Evolutionary conservation across 2,329 filamentous ascomycete species (phyloP), one percentile per base, ranked within the genome.

Genomic region (Alternaria hordeiaustralica): DNA sequence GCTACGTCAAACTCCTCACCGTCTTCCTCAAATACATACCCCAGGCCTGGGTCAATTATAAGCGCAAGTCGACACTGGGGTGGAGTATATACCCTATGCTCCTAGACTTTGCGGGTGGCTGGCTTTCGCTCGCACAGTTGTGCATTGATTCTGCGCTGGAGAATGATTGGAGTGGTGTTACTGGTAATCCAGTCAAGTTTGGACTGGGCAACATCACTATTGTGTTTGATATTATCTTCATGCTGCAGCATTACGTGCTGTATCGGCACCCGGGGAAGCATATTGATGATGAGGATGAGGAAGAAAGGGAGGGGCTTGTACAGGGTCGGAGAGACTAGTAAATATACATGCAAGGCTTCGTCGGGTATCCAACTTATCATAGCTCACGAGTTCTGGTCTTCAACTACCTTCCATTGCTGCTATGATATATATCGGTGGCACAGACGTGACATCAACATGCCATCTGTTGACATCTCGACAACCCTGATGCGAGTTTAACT

Each of bases 1-100:
- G 92, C 45, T 96, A 96, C 77, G 90, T 97, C 77, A 99, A 99
- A 82, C 85, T 99, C 33, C 80, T 94, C 58, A 88, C 97, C 69
- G 97, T 95, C 0, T 83, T 97, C 25, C 87, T 97, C 81, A 99
- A 99, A 82, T 98, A 97, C 81, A 89, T 93, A 50, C 96, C 96
- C 6, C 78, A 80, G 50, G 76, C 69, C 12, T 85, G 91, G 74
- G 86, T 91, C 71, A 98, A 98, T 83, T 94, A 91, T 78, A 89
- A 89, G 72, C 93, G 95, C 74, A 87, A 90, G 76, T 96, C 92
- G 60, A 98, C 96, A 1, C 82, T 87, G 20, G 96, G 96, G 41
- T 98, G 95, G 94, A 91, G 89, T 72, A 97, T 97, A 69, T 83
- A 83, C 65, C 90, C 93, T 78, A 94, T 97, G 71, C 82, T 97